Base-by-base conservation (phyloP, 2,329 filamentous ascomycete species). In the Akanthomyces lecanii region DNA sequence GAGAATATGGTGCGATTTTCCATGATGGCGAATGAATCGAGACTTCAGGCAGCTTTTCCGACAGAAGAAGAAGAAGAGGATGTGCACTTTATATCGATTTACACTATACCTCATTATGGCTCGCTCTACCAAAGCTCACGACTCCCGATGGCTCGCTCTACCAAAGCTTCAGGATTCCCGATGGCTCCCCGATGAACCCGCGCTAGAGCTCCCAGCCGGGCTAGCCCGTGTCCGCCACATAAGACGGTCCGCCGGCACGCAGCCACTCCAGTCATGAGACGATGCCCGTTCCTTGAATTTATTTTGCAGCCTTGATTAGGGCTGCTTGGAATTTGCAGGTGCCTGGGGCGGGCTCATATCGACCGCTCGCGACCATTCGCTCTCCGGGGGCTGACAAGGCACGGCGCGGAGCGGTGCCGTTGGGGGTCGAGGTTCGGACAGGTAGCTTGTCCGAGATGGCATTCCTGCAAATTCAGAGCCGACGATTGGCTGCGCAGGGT, bases 111-210 rank as follows among this genome's bases (percentile, higher is more conserved):
- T 25, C 42, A 48, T 36, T 58, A 6, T 14, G 14, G 28, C 12
- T 28, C 45, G 10, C 5, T 10, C 23, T 7, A 38, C 56, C 21
- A 28, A 2, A 28, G 7, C 6, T 12, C 12, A 23, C 21, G 11
- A 8, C n/a, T 3, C 47, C 56, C 56, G 56, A 59, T 30, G 16
- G 33, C 56, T 59, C 56, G n/a, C n/a, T 10, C 23, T 7, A 38
- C 56, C 21, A 28, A 2, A 28, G 7, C 6, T 12, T 12, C 12
- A 23, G 30, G 11, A 8, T 28, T 3, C 47, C 56, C 56, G 56
- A 59, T 30, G 16, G 33, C 56, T 59, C 56, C 56, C 56, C 47
- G 56, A 59, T 23, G 47, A 59, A 51, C 45, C 45, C 56, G 45
- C 36, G 23, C 28, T 18, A 33, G 53, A 56, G 45, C 33, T 30